Base-by-base conservation (phyloP, 2,329 filamentous ascomycete species). In the Alternaria solani region DNA sequence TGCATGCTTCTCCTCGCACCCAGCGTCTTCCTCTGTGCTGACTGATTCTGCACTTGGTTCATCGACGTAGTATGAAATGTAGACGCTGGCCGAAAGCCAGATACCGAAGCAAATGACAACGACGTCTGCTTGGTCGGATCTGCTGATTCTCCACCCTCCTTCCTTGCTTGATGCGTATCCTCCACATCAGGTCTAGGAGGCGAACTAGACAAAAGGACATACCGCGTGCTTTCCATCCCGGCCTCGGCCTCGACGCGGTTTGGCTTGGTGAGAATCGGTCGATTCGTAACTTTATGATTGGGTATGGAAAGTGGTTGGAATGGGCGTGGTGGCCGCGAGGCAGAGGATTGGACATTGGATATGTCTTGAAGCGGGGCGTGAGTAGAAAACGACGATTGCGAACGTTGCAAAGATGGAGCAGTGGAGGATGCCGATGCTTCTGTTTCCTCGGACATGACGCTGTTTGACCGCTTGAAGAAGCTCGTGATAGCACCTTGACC, bases 401-500 rank as follows among this genome's bases (percentile, higher is more conserved):
- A 69, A 48, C 67, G 69, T 18, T 68, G 63, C 11, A 71, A 54
- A 7, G 61, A 53, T 8, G 67, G 60, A 4, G 41, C 25, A 47
- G 46, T 42, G 18, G 49, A 42, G 11, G 36, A 39, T 44, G 62
- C 54, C 20, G 42, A 12, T 16, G 51, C 30, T 38, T 72, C 63
- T 34, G 42, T 28, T 8, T 63, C 57, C 23, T 63, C 65, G 9
- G 67, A 63, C 5, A 66, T 26, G 6, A 61, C 66, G 30, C 66
- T 63, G 1, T 51, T 58, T 23, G 76, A 69, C 63, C 75, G 75
- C 16, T 74, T 74, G 65, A 87, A 87, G 74, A 87, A 87, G 58
- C 73, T 82, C 4, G 82, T 81, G 46, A 88, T 84, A 49, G 75
- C 83, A 26, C 82, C 83, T 70, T 87, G 85, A 1, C 80, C 82